Conservation (phyloP, 192 early-diverging fungal species). For the Linderina pennispora region DNA sequence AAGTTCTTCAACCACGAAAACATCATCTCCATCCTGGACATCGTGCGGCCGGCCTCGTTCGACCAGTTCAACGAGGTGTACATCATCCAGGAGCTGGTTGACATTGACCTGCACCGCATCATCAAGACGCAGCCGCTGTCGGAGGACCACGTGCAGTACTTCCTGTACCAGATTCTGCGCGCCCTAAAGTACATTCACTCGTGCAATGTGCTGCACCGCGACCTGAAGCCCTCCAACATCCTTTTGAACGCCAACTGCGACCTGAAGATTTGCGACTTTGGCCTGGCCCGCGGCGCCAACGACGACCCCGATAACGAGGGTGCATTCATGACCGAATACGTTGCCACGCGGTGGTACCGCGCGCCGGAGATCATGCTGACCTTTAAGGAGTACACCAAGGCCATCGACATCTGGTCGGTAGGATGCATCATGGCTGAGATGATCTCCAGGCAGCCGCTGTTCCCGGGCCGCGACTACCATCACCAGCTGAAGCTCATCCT, state of each 20-base stretch:
- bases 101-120: slow-evolving; percentile 86
- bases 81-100: slow-evolving; percentile 73
- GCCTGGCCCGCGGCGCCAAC: slow-evolving; percentile 87
- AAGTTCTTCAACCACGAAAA: slow-evolving; percentile 84
- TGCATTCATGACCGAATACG: slow-evolving; percentile 94
- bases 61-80: slow-evolving; percentile 77
- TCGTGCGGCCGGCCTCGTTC: slow-evolving; percentile 64
- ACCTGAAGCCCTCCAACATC: slow-evolving; percentile 95
- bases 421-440: slow-evolving; percentile 87
- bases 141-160: slow-evolving; percentile 89
- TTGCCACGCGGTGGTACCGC: slow-evolving; percentile 91
- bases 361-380: slow-evolving; percentile 96
- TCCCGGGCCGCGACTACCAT: slow-evolving; percentile 86
- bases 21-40: slow-evolving; percentile 77
- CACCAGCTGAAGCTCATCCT: slow-evolving; percentile 95
- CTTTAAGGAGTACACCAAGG: slow-evolving; percentile 98
- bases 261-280: slow-evolving; percentile 99
- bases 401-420: slow-evolving; percentile 91
- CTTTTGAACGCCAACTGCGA: slow-evolving; percentile 98
- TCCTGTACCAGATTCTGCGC: slow-evolving; percentile 82
- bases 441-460: slow-evolving; percentile 72
- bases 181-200: slow-evolving; percentile 93
- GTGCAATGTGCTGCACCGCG: slow-evolving; percentile 90
- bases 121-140: slow-evolving; percentile 77
- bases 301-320: slow-evolving; percentile 74